Evolutionary conservation across 257 asterid genomes (phyloP).

Genomic region (Thymus mandschuricus): DNA sequence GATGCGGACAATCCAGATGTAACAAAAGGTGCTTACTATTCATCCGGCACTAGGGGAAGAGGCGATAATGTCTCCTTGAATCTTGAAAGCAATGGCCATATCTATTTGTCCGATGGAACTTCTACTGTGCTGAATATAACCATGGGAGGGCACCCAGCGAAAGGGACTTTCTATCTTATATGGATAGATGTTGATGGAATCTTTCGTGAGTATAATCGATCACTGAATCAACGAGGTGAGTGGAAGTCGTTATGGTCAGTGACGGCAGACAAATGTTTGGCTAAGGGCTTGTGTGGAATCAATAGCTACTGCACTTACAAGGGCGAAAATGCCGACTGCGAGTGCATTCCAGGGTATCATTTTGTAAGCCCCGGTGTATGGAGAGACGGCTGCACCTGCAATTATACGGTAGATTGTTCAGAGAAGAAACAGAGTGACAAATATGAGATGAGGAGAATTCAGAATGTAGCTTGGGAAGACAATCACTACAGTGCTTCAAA

Average conservation of each 20-base stretch:
- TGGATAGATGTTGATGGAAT: constrained; percentile 55
- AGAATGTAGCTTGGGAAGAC: constrained; percentile 43
- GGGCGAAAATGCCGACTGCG: constrained; percentile 30
- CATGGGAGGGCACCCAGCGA: constrained; percentile 20
- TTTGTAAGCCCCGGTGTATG: not conserved
- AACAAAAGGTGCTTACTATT: constrained; percentile 32
- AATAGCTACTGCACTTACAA: constrained; percentile 42
- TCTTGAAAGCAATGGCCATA: constrained; percentile 43
- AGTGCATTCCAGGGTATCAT: constrained; percentile 52
- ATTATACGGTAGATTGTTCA: constrained; percentile 5
- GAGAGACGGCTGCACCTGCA: constrained; percentile 32
- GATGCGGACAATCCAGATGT: constrained; percentile 18
- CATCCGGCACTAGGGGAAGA: not conserved
- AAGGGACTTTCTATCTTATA: constrained; percentile 32
- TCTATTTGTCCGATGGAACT: constrained; percentile 47
- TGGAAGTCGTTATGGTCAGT: constrained; percentile 33
- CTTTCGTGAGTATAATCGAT: constrained; percentile 43
- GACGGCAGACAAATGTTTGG: constrained; percentile 36
- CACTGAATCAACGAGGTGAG: constrained; percentile 22
- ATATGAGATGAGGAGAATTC: not conserved
- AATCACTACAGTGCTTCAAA: constrained; percentile 19
- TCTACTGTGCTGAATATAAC: constrained; percentile 30
- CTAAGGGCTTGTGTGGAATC: constrained; percentile 56
- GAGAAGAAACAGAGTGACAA: not conserved
- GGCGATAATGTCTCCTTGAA: constrained; percentile 40